Evolutionary conservation across 2,329 filamentous ascomycete species (phyloP), one percentile per base, ranked within the genome.

Genomic region (Lasiodiplodia citricola): DNA sequence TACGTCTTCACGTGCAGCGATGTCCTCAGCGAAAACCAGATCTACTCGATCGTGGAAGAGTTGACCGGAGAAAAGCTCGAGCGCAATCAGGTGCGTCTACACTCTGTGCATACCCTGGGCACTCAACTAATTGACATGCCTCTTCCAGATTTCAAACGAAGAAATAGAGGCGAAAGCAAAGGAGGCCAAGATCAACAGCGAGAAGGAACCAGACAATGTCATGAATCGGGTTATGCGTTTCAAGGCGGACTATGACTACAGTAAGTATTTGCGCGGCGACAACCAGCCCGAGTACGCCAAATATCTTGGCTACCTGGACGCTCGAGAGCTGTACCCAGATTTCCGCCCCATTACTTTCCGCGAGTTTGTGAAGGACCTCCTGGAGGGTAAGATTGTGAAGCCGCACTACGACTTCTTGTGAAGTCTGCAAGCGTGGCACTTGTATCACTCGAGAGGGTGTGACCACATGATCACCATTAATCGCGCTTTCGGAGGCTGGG

Each of bases 311-410:
- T 88, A 88, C 73, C 69, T 88, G 21, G 78, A 82, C 66, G 81
- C 78, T 38, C 83, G 83, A 71, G 83, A 88, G 21, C 76, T 88
- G 28, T 88, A 87, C 72, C 86, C 86, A 3, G 85, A 86, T 23
- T 78, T 87, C 25, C 51, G 37, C n/a, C 47, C 60, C 3, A 64
- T 52, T n/a, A 52, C 44, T 25, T 54, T 37, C 60, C 44, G n/a
- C 18, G 60, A 52, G 4, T 64, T 52, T 14, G 21, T 64, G 60
- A 52, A 37, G 23, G 60, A 52, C 8, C 31, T 64, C 13, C 13
- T 38, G 44, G 60, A 23, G 4, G 60, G 60, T 7, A 64, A 54
- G 23, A 38, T 41, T n/a, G 28, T 38, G 60, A 64, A 52, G 31
- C 60, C 44, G 3, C 47, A 38, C 44, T 52, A 52, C 47, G 11